phyloP scores from a whole-genome alignment of 2,329 filamentous ascomycete species.

The Pochonia chlamydosporia region DNA sequence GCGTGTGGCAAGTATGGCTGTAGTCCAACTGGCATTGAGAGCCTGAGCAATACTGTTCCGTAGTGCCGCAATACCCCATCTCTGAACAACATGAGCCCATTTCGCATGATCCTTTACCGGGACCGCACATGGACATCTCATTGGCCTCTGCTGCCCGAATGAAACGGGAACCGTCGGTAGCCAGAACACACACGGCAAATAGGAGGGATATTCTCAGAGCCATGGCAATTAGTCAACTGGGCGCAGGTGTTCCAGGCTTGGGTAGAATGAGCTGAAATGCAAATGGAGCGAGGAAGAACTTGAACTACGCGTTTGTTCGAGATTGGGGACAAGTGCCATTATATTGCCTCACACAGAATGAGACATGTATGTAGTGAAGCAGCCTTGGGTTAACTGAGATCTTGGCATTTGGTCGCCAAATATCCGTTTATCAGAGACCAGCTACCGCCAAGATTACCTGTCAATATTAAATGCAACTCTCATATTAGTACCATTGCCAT shows the following conservation, averaged over 20 bases:
- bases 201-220: not conserved
- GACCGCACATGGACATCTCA: constrained; percentile 20
- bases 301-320: not conserved
- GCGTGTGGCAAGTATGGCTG: constrained; percentile 34
- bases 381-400: not conserved
- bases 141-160: not conserved
- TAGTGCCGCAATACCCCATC: constrained; percentile 30
- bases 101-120: constrained; percentile 28
- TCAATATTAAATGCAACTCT: no score
- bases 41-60: constrained; percentile 27
- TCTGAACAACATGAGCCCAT: constrained; percentile 30
- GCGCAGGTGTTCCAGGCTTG: not conserved
- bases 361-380: not conserved
- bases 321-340: not conserved
- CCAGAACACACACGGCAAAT: not conserved
- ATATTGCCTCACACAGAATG: not conserved
- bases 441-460: no score
- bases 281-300: not conserved
- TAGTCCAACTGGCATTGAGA: constrained; percentile 33
- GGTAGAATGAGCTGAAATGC: not conserved
- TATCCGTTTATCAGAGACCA: no score
- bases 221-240: not conserved
- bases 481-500: no score
- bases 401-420: no score
- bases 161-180: not conserved